A percentile compares a stretch with the other conserved stretches of the same genome.
Conservation (phyloP, 2,329 filamentous ascomycete species). For the Raffaelea ambrosiae region DNA sequence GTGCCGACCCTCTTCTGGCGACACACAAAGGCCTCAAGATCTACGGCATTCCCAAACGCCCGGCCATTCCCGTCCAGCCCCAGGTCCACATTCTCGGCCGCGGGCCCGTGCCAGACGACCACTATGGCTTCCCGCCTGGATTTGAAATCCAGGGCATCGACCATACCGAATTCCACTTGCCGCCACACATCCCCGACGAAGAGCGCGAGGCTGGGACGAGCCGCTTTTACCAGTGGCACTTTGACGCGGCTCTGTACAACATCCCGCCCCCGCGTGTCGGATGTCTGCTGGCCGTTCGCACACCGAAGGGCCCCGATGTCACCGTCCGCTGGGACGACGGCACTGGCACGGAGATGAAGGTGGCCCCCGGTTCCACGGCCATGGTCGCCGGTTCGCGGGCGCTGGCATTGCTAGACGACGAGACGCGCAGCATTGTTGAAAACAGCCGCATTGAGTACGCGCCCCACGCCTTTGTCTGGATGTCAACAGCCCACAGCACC, state of each 20-base stretch:
- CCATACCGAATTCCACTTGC: conserved; percentile 26
- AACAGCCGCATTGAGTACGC: conserved; percentile 26
- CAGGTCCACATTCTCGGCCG: conserved; percentile 28
- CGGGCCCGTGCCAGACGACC: conserved; percentile 21
- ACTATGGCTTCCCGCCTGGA: conserved; percentile 26
- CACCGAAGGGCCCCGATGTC: conserved; percentile 20
- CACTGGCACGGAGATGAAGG: conserved; percentile 22
- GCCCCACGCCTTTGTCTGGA: conserved; percentile 27
- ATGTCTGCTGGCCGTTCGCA: conserved; percentile 24
- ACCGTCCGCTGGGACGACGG: conserved; percentile 24
- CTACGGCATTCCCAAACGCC: conserved; percentile 23
- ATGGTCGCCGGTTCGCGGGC: conserved; percentile 19
- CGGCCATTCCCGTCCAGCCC: conserved; percentile 24
- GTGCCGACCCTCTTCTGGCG: conserved; percentile 23
- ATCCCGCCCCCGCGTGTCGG: conserved; percentile 26
- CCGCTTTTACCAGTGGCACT: conserved; percentile 28
- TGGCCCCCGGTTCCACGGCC: conserved; percentile 23
- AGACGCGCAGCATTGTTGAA: conserved; percentile 17
- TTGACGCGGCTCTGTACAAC: conserved; percentile 24
- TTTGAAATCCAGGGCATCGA: conserved; percentile 29
- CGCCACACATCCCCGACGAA: conserved; percentile 24
- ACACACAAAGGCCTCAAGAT: conserved; percentile 24
- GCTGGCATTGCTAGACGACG: conserved; percentile 19
- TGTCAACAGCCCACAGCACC: conserved; percentile 24
- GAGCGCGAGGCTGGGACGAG: conserved; percentile 24